phyloP scores from a whole-genome alignment of 495 filamentous ascomycete species.

The Penicillium coprophilum region DNA sequence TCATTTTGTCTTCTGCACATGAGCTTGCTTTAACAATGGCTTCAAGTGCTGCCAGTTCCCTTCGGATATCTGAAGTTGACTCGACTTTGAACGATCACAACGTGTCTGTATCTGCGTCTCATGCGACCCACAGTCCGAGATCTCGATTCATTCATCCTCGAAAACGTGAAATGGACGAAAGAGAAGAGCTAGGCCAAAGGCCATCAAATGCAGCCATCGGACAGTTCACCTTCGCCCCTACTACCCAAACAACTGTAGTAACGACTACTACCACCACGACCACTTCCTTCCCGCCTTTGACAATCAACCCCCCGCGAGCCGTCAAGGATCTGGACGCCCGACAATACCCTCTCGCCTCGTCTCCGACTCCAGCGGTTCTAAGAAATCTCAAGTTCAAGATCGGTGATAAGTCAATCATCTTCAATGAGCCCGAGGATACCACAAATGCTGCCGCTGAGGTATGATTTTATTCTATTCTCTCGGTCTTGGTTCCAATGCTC shows the following conservation, averaged over 20 bases:
- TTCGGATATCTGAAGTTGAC: slow-evolving; percentile 18
- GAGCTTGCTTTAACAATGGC: slow-evolving; percentile 19
- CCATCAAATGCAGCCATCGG: slow-evolving; percentile 46
- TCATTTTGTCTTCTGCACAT: slow-evolving; percentile 19
- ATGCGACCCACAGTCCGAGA: slow-evolving; percentile 15
- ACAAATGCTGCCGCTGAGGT: slow-evolving; percentile 57
- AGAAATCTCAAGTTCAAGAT: slow-evolving; percentile 72
- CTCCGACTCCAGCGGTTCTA: slow-evolving; percentile 74
- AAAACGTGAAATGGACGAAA: slow-evolving; percentile 36
- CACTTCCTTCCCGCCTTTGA: slow-evolving; percentile 78
- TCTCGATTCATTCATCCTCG: slow-evolving; percentile 18
- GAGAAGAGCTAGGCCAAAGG: slow-evolving; percentile 22
- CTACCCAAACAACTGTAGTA: slow-evolving; percentile 74
- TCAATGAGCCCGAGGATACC: slow-evolving; percentile 66
- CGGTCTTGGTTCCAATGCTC: slow-evolving; percentile 9
- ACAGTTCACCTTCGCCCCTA: slow-evolving; percentile 68
- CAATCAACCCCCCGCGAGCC: slow-evolving; percentile 72
- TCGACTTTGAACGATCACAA: slow-evolving; percentile 16
- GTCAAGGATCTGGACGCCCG: slow-evolving; percentile 78
- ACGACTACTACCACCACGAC: slow-evolving; percentile 96
- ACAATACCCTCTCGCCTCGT: slow-evolving; percentile 81
- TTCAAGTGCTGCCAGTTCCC: slow-evolving; percentile 19
- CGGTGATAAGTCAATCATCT: slow-evolving; percentile 61
- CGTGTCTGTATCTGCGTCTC: slow-evolving; percentile 23
- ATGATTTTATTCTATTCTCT: slow-evolving; percentile 28